A percentile compares a stretch with the other conserved stretches of the same genome.
phyloP scores from a whole-genome alignment of 192 early-diverging fungal species.

The Backusella australiensis region DNA sequence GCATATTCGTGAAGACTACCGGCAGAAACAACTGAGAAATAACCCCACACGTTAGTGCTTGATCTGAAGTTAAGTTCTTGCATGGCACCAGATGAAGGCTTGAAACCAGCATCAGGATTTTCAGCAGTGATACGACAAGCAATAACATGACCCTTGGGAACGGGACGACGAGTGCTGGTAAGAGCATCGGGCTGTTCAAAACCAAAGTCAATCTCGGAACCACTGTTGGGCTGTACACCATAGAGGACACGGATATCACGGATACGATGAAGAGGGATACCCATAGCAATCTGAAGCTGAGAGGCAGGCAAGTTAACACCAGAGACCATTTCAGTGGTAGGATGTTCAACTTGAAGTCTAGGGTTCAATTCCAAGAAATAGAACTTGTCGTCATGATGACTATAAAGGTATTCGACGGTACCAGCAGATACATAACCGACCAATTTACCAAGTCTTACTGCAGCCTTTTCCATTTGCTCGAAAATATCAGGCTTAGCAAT shows the following conservation, averaged over 20 bases:
- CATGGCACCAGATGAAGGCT: constrained; percentile 95
- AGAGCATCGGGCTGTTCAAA: constrained; percentile 72
- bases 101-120: constrained; percentile 99
- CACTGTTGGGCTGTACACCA: constrained; percentile 84
- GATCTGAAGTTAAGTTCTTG: constrained; percentile 96
- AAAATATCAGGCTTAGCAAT: constrained; percentile 78
- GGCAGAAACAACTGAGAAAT: constrained; percentile 93
- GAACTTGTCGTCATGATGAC: constrained; percentile 80
- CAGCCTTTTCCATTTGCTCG: constrained; percentile 92
- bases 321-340: constrained; percentile 98
- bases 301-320: constrained; percentile 98
- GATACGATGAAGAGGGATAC: constrained; percentile 93
- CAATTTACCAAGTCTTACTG: constrained; percentile 90
- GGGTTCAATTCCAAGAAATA: constrained; percentile 98
- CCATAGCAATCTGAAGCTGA: constrained; percentile 98
- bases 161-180: constrained; percentile 87
- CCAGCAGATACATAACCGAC: constrained; percentile 96
- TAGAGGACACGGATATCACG: constrained; percentile 96
- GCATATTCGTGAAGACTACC: constrained; percentile 99
- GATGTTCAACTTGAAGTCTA: constrained; percentile 98
- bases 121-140: constrained; percentile 98
- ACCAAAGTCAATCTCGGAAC: constrained; percentile 92
- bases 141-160: constrained; percentile 96
- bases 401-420: constrained; percentile 97
- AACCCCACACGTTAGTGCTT: constrained; percentile 98